Evolutionary conservation across 2,329 filamentous ascomycete genomes (phyloP), one percentile per base, ranked within the genome.

Genomic region (Colletotrichum scovillei): DNA sequence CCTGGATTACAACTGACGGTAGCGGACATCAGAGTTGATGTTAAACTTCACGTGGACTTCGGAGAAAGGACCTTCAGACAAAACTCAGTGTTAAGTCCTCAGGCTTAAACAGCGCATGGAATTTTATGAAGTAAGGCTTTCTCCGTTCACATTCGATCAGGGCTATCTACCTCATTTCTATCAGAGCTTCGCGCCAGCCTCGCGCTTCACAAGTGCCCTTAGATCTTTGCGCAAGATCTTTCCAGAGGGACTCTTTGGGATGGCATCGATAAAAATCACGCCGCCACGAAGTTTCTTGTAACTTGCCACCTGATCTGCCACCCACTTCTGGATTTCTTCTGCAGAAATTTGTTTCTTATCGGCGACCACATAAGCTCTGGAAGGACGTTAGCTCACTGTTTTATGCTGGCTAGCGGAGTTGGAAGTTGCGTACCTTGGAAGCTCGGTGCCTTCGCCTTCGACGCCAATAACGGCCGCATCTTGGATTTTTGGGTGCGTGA

Each of bases 221-320:
- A 75, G 38, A 38, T 86, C 84, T 63, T 83, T 81, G 24, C 86
- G 80, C 64, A 88, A 75, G 49, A 88, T 86, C 81, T 88, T 88
- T 1, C 86, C 86, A 56, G 85, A 86, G 2, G 90, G 88, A 73
- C 93, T 94, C 84, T 93, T 95, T n/a, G 93, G 92, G 38, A 95
- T 91, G 14, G 84, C 84, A 42, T 92, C 88, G 4, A 93, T 84
- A 78, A 95, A 94, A 12, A 87, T 82, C n/a, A 95, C 88, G 1
- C 93, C 93, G 0, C 93, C 93, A 5, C 90, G 91, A 74, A 95
- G 85, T 79, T 90, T 88, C 82, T 95, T 95, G 78, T 92, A 89
- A 73, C 82, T 86, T 0, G 90, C 88, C 0, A 74, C 65, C 26
- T 75, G 72, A 4, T 46, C 57, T 7, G 57, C 72, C 5, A 82